Evolutionary conservation across 2,329 filamentous ascomycete genomes (phyloP).

Genomic region (Fusarium domesticum): DNA sequence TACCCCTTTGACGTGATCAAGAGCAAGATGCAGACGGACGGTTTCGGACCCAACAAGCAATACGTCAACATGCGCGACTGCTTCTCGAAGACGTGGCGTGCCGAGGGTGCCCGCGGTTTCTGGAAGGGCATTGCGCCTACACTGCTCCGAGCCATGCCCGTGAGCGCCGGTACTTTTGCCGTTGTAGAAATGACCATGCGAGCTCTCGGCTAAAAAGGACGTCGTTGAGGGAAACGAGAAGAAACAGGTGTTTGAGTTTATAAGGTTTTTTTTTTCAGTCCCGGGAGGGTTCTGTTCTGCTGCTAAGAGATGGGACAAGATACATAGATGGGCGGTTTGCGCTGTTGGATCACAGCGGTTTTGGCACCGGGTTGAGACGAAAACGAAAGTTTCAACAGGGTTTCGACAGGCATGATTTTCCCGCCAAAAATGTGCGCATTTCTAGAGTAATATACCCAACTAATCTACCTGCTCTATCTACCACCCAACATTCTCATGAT

Average conservation of each 20-base stretch:
- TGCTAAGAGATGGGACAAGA: slow-evolving; percentile 7
- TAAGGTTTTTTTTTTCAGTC: not conserved
- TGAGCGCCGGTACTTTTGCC: slow-evolving; percentile 95
- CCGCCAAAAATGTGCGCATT: not conserved
- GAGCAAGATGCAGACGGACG: slow-evolving; percentile 99
- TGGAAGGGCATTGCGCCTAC: slow-evolving; percentile 95
- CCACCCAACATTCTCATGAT: slow-evolving; percentile 44
- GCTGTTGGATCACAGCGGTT: slow-evolving; percentile 14
- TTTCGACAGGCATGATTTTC: not conserved
- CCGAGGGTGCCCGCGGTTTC: slow-evolving; percentile 78
- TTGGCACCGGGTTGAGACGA: slow-evolving; percentile 10
- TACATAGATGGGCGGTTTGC: slow-evolving; percentile 9
- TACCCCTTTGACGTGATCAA: slow-evolving; percentile 98
- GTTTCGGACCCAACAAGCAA: slow-evolving; percentile 68
- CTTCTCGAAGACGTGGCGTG: slow-evolving; percentile 76
- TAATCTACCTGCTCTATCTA: slow-evolving; percentile 21
- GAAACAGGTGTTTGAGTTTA: not conserved
- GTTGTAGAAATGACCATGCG: slow-evolving; percentile 69
- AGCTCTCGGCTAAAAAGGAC: slow-evolving; percentile 47
- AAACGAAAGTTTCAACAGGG: slow-evolving; percentile 6
- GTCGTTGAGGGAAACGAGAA: not conserved
- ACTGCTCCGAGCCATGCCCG: slow-evolving; percentile 90
- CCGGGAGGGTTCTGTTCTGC: not conserved
- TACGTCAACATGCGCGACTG: slow-evolving; percentile 86
- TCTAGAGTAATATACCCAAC: slow-evolving; percentile 18